A percentile compares a stretch with the other conserved stretches of the same genome.
Conservation (phyloP, 108 stramenopile species). For the Cyclostephanos tholiformis region DNA sequence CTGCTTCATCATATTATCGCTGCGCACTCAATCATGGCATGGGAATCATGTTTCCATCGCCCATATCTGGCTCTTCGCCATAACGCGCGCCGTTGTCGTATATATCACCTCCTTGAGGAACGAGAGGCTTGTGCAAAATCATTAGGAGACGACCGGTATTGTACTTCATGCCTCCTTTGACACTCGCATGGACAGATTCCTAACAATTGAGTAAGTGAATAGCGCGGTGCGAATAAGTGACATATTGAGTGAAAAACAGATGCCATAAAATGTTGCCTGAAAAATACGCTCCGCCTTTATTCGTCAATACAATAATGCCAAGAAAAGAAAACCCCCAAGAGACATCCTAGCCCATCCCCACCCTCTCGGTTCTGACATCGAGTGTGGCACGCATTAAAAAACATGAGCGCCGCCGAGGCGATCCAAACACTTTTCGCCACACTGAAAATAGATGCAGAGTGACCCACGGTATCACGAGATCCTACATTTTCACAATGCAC, state of each 20-base stretch:
- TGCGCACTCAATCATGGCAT: constrained; percentile 27
- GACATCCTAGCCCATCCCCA: background rate
- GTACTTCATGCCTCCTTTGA: constrained; percentile 89
- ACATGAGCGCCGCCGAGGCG: no score
- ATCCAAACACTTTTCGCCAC: no score
- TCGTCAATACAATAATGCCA: background rate
- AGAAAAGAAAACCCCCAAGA: background rate
- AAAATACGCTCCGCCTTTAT: background rate
- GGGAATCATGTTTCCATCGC: constrained; percentile 37
- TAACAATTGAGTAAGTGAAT: constrained; percentile 3
- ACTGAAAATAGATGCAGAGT: no score
- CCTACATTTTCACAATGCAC: no score
- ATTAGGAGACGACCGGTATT: constrained; percentile 87
- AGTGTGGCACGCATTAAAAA: no score
- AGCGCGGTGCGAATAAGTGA: constrained; percentile 1
- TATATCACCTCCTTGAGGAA: constrained; percentile 36
- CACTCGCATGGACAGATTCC: constrained; percentile 76
- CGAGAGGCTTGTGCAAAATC: constrained; percentile 77
- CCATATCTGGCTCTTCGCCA: constrained; percentile 43
- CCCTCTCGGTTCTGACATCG: no score
- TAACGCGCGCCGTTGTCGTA: constrained; percentile 33
- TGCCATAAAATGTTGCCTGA: background rate
- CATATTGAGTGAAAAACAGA: background rate
- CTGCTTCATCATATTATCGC: background rate
- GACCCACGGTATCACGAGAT: no score